Evolutionary conservation across 345 rosid genomes (phyloP), one percentile per base, ranked within the genome.

Genomic region (Syzygium aqueum): DNA sequence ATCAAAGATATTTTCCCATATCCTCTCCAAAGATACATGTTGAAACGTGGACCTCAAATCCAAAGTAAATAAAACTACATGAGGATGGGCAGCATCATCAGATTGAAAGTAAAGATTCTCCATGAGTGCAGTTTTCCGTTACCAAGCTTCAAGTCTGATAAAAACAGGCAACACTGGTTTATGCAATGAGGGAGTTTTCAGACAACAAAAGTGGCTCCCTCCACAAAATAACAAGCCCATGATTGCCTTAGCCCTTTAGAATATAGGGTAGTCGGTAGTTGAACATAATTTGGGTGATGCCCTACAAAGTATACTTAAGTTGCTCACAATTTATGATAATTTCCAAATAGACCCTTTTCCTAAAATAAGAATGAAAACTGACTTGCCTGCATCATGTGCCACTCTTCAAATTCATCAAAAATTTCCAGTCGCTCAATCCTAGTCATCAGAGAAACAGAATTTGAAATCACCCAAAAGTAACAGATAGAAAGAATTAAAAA

Each of bases 371-470:
- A 8, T 63, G 88, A 67, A 86, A 84, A 85, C 77, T 87, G 85
- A 92, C 97, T 92, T 94, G 92, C 99, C 99, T 97, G 98, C 99
- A 97, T 97, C 99, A 96, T 95, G 90, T 95, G 92, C 99, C 99
- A 97, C 90, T 97, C 98, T 91, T 97, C 99, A 89, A 96, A 94
- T 93, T 97, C 99, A 88, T 96, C 98, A 53, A 96, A 97, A 92
- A 96, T 90, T 92, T 96, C 98, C 94, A 95, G 90, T 89, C 95
- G 91, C 92, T 97, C 99, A 28, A 96, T 96, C 95, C 99, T 96
- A 92, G 78, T 51, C 40, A 88, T 92, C 87, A 90, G 88, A 63
- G 90, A 78, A 84, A 25, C 82, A 73, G 80, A 73, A 73, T 49
- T 21, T 2, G 15, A 3, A 19, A 1, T 37, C 13, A 40, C 49